Evolutionary conservation across 2,329 filamentous ascomycete genomes (phyloP).

Genomic region (Penicillium sp.): DNA sequence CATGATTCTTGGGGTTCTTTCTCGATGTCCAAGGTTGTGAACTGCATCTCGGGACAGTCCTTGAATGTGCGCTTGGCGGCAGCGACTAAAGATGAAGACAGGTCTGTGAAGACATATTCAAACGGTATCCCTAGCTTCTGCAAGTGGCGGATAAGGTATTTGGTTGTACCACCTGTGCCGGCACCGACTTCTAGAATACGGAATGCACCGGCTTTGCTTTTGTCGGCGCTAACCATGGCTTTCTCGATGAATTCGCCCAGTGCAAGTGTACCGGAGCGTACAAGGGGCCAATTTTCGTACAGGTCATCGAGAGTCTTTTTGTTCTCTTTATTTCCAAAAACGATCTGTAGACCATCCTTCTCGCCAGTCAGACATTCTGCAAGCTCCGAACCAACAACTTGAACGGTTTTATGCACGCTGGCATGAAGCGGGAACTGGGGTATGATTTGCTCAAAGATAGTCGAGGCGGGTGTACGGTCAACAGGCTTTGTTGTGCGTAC

Average conservation of each 20-base stretch:
- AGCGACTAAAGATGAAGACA: too few species aligned
- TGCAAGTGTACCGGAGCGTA: neutral
- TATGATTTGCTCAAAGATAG: conserved; percentile 27
- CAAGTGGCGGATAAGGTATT: too few species aligned
- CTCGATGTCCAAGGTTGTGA: too few species aligned
- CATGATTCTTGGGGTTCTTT: too few species aligned
- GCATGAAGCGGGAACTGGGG: conserved; percentile 23
- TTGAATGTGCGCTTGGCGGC: too few species aligned
- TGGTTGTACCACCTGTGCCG: too few species aligned
- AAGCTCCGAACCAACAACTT: conserved; percentile 20
- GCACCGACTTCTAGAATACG: too few species aligned
- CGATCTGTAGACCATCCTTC: conserved; percentile 31
- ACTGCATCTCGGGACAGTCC: too few species aligned
- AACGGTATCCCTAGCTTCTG: too few species aligned
- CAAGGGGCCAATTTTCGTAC: conserved; percentile 8
- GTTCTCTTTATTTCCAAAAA: conserved; percentile 27
- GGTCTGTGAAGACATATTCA: too few species aligned
- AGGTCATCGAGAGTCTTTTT: conserved; percentile 3
- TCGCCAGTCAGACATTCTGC: conserved; percentile 28
- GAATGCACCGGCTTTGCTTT: too few species aligned
- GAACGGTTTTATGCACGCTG: conserved; percentile 22
- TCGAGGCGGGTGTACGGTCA: conserved; percentile 20
- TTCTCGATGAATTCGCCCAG: neutral
- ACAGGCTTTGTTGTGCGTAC: conserved; percentile 26
- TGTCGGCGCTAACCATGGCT: too few species aligned